Percentiles rank a stretch among this genome's conserved stretches.
These are phyloP conservation scores for Hyaloscypha finlandica DNA, from an alignment of 495 filamentous ascomycete genomes.

Conservation along the genomic window DNA sequence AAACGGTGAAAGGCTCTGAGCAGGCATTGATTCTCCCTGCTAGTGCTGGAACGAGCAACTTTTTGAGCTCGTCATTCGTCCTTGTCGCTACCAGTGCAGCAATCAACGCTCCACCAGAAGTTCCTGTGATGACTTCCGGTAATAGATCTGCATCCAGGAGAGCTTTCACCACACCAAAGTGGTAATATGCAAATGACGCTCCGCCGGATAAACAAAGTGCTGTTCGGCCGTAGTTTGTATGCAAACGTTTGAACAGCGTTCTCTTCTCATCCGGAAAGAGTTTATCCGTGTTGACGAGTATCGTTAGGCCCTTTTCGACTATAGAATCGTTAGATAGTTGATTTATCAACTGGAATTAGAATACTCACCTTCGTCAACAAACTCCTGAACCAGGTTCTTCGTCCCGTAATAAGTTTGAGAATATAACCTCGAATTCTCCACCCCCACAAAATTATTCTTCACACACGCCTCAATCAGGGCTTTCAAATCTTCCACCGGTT, in stretches of 20 bases:
- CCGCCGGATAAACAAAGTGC: slow-evolving; percentile 92
- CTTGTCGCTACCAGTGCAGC: slow-evolving; percentile 86
- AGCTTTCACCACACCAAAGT: slow-evolving; percentile 91
- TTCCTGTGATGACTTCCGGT: slow-evolving; percentile 94
- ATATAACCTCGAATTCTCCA: slow-evolving; percentile 93
- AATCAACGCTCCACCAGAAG: slow-evolving; percentile 89
- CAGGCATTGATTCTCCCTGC: slow-evolving; percentile 85
- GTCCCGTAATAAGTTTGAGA: slow-evolving; percentile 96
- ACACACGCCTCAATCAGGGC: slow-evolving; percentile 83
- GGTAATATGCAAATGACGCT: slow-evolving; percentile 96
- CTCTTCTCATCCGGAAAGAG: slow-evolving; percentile 75
- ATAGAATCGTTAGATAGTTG: slow-evolving; percentile 12
- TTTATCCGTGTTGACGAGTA: slow-evolving; percentile 66
- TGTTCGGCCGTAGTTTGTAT: slow-evolving; percentile 89
- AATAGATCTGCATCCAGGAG: slow-evolving; percentile 83
- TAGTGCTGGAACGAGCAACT: slow-evolving; percentile 81
- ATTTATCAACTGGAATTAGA: background rate
- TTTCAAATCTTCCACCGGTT: slow-evolving; percentile 70
- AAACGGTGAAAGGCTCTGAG: slow-evolving; percentile 71
- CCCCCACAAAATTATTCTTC: slow-evolving; percentile 94
- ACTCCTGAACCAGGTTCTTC: slow-evolving; percentile 87
- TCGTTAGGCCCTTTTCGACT: slow-evolving; percentile 61
- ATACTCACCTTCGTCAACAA: slow-evolving; percentile 73
- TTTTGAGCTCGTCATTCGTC: slow-evolving; percentile 86
- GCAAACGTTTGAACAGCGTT: slow-evolving; percentile 80